Percentiles rank a stretch among this genome's conserved stretches.
Conservation (phyloP, 164 flowering plant genomes). For the Brasenia schreberi region DNA sequence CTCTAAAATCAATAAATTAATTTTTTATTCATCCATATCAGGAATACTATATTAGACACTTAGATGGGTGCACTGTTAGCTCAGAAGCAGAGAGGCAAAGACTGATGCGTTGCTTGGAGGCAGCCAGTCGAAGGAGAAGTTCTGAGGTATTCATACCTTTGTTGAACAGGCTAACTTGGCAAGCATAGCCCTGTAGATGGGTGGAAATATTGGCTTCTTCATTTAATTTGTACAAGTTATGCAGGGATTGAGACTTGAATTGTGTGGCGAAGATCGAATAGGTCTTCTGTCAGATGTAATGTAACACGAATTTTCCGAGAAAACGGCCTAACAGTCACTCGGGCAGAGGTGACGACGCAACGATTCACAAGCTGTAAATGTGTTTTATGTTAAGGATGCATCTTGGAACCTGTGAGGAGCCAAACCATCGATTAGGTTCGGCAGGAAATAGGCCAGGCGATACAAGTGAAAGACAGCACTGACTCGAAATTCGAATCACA, state of each 20-base stretch:
- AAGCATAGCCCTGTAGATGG: not conserved
- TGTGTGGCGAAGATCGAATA: slow-evolving; percentile 65
- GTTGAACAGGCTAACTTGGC: not conserved
- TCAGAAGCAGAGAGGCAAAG: slow-evolving; percentile 89
- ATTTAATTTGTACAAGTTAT: not conserved
- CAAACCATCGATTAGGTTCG: slow-evolving; percentile 75
- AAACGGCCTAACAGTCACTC: slow-evolving; percentile 71
- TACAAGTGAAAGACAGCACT: slow-evolving; percentile 49
- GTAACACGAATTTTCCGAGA: slow-evolving; percentile 93
- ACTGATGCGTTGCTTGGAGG: slow-evolving; percentile 74
- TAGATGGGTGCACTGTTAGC: slow-evolving; percentile 73
- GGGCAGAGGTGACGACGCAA: slow-evolving; percentile 83
- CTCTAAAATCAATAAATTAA: not conserved
- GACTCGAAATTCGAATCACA: slow-evolving; percentile 32
- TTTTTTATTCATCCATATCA: slow-evolving; percentile 8
- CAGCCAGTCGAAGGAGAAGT: slow-evolving; percentile 66
- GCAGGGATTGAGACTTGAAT: slow-evolving; percentile 84
- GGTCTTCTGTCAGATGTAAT: slow-evolving; percentile 84
- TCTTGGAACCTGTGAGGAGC: slow-evolving; percentile 58
- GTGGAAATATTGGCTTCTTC: not conserved
- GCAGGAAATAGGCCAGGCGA: slow-evolving; percentile 54
- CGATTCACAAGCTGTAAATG: slow-evolving; percentile 75
- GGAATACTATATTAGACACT: slow-evolving; percentile 88
- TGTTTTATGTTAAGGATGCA: slow-evolving; percentile 71
- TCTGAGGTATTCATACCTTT: slow-evolving; percentile 46